A percentile compares a stretch with the other conserved stretches of the same genome.
Conservation (phyloP, 78 protist species). For the Speleostelium caveatum region DNA sequence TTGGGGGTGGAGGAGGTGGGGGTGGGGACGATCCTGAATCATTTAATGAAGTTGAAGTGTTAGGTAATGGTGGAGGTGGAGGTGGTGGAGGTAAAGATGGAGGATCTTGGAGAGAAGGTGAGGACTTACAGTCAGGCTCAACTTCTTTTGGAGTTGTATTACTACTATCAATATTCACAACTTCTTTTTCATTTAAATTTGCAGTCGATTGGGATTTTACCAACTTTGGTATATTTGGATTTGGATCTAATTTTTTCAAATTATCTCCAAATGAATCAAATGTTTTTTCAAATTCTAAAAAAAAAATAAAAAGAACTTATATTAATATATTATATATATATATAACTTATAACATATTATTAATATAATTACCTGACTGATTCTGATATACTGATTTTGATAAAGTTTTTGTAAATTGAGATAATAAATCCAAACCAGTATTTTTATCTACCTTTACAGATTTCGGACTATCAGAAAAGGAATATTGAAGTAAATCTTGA, state of each 20-base stretch:
- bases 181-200: neutral
- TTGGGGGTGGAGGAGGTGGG: constrained; percentile 34
- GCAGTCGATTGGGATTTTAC: neutral
- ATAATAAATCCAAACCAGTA: neutral
- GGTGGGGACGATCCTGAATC: neutral
- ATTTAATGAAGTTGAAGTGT: neutral
- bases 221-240: neutral
- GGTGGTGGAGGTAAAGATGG: constrained; percentile 1
- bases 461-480: neutral
- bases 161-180: too few species aligned
- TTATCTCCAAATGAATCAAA: neutral
- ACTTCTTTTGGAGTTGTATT: too few species aligned
- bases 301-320: too few species aligned
- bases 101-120: neutral
- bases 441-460: neutral
- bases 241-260: neutral
- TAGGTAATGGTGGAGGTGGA: constrained; percentile 16
- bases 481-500: neutral
- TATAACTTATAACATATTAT: too few species aligned
- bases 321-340: too few species aligned
- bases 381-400: constrained; percentile 9
- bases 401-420: constrained; percentile 26
- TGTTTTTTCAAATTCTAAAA: constrained; percentile 23
- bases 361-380: constrained; percentile 10
- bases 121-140: neutral